Base-by-base conservation (phyloP, 495 filamentous ascomycete genomes). In the Amniculicola lignicola region DNA sequence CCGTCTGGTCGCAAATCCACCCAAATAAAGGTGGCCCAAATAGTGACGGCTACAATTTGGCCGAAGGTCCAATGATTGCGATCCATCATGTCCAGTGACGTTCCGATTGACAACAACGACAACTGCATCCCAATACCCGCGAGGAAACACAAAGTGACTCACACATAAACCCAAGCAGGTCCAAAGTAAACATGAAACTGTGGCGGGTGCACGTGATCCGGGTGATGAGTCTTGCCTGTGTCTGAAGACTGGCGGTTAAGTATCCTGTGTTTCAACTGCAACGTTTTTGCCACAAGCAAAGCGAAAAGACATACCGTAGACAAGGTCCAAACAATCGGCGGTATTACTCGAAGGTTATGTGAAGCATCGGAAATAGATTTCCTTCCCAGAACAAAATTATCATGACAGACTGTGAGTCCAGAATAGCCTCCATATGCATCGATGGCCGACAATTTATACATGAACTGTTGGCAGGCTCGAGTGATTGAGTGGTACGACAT, bases 101-200 rank as follows among this genome's bases (percentile, higher is more conserved):
- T 57, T 27, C 24, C 45, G 16, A 57, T 57, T 4, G 44, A 39
- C 14, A 57, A 38, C 2, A 57, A 46, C 25, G 54, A 57, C 9
- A 57, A 18, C 31, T 57, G 54, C 46, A 57, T 50, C n/a, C 54
- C 44, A 33, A 57, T 50, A 6, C 54, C 54, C 1, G 54, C 54
- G 7, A 57, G 36, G 25, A 50, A 57, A 15, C 54, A 49, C 5
- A 45, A 10, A 9, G 45, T 57, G n/a, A 22, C 24, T 3, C 46
- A n/a, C 52, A 40, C 46, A 21, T 46, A 55, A 24, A 28, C 23
- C 9, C 46, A 16, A 14, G 27, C n/a, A 27, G 11, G 3, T 4
- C 16, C 41, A 7, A 27, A 7, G 1, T 18, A 19, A 25, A 33
- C 10, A 9, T 31, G 18, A 22, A 23, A 36, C 18, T 16, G 25